A percentile compares a stretch with the other conserved stretches of the same genome.
Evolutionary conservation across 129 eudicot genomes (phyloP).

Genomic region (Artemisia tridentata): DNA sequence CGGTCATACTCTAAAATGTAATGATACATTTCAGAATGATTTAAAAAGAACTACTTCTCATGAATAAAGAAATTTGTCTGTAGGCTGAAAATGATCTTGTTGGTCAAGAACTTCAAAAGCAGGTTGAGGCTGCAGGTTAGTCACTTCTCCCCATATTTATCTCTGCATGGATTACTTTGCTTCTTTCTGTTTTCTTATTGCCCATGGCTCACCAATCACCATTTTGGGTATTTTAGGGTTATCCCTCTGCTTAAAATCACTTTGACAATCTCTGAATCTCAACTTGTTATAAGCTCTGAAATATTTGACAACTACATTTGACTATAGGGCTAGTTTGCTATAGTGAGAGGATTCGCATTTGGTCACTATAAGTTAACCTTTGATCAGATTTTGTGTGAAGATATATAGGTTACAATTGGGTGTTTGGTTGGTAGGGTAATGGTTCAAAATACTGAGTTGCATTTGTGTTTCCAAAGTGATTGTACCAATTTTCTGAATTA

Average conservation of each 20-base stretch:
- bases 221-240: neutral
- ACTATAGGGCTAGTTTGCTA: slow-evolving; percentile 3
- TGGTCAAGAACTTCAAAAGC: slow-evolving; percentile 95
- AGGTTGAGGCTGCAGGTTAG: slow-evolving; percentile 90
- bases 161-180: neutral
- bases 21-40: neutral
- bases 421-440: neutral
- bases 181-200: neutral
- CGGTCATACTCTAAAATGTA: neutral
- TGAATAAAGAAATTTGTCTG: slow-evolving; percentile 9
- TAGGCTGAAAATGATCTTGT: slow-evolving; percentile 89
- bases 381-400: neutral
- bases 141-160: slow-evolving; percentile 7
- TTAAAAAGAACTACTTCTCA: slow-evolving; percentile 10
- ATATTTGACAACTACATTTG: neutral
- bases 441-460: neutral
- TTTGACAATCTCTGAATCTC: neutral
- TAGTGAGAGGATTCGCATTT: neutral
- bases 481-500: neutral
- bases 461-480: neutral
- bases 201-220: neutral
- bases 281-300: slow-evolving; percentile 1
- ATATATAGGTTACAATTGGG: neutral
- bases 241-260: slow-evolving; percentile 1
- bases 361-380: neutral